phyloP scores from a whole-genome alignment of 495 filamentous ascomycete species.

The Aspergillus haitiensis region DNA sequence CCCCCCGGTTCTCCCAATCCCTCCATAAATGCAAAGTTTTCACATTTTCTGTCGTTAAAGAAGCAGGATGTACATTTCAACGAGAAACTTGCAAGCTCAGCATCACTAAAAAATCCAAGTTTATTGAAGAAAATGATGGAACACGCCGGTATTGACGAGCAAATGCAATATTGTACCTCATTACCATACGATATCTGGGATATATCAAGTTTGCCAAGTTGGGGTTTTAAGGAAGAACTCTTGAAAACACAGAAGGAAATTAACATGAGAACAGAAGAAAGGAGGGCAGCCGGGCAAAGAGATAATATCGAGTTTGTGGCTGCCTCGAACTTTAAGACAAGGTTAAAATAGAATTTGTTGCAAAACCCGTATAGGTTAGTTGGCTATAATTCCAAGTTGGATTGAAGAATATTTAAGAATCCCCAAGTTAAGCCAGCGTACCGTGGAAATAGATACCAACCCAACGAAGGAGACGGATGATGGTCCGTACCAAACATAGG shows the following conservation, averaged over 20 bases:
- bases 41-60: constrained; percentile 82
- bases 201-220: constrained; percentile 61
- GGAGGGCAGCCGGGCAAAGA: constrained; percentile 53
- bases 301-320: constrained; percentile 77
- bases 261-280: constrained; percentile 58
- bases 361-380: neutral
- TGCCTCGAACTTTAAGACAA: constrained; percentile 2
- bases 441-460: neutral
- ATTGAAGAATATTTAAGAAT: neutral
- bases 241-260: constrained; percentile 62
- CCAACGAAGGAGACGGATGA: too few relatives aligned
- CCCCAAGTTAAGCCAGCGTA: neutral
- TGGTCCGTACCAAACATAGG: too few relatives aligned
- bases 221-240: constrained; percentile 74
- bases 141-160: constrained; percentile 71
- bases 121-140: constrained; percentile 75
- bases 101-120: constrained; percentile 77
- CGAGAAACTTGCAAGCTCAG: constrained; percentile 66
- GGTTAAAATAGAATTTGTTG: neutral
- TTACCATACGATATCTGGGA: constrained; percentile 68
- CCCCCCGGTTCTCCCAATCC: constrained; percentile 74
- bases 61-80: constrained; percentile 90
- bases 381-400: neutral
- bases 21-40: constrained; percentile 68
- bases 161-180: constrained; percentile 74